phyloP scores from a whole-genome alignment of 345 rosid species.

The Microthlaspi erraticum region DNA sequence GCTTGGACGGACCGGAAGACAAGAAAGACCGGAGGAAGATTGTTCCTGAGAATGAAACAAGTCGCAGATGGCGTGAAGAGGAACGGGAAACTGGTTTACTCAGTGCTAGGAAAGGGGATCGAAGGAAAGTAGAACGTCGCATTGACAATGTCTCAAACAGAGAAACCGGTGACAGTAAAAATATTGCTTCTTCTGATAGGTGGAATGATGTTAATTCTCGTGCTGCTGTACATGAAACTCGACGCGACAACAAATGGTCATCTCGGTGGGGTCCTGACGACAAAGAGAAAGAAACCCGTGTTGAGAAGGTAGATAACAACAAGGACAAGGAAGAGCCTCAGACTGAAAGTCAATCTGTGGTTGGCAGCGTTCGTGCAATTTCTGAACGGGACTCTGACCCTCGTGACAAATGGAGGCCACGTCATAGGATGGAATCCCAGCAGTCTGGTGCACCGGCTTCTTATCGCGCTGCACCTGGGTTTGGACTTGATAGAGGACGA shows the following conservation, averaged over 20 bases:
- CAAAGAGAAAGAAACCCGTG: conserved; percentile 74
- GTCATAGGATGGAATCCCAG: conserved; percentile 81
- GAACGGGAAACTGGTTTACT: conserved; percentile 81
- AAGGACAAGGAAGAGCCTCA: conserved; percentile 72
- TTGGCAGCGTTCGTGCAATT: conserved; percentile 49
- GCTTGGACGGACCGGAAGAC: conserved; percentile 67
- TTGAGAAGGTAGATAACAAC: conserved; percentile 65
- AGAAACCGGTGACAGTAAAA: conserved; percentile 56
- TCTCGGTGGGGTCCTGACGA: conserved; percentile 99
- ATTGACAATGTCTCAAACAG: conserved; percentile 45
- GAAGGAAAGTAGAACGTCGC: conserved; percentile 65
- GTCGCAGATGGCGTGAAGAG: conserved; percentile 84
- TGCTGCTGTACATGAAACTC: conserved; percentile 68
- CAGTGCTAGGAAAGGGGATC: conserved; percentile 61
- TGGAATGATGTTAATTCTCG: conserved; percentile 70
- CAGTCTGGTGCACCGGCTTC: conserved; percentile 59
- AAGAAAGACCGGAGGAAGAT: conserved; percentile 70
- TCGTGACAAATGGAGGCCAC: conserved; percentile 98
- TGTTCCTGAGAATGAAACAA: conserved; percentile 54
- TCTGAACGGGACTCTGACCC: conserved; percentile 79
- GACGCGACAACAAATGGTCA: conserved; percentile 93
- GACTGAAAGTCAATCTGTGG: conserved; percentile 57
- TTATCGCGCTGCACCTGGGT: conserved; percentile 83
- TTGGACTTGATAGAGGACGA: conserved; percentile 72
- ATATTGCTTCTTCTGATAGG: conserved; percentile 65